Conservation (phyloP, 768 basidiomycete genomes). For the Thelephora aurantiotincta region DNA sequence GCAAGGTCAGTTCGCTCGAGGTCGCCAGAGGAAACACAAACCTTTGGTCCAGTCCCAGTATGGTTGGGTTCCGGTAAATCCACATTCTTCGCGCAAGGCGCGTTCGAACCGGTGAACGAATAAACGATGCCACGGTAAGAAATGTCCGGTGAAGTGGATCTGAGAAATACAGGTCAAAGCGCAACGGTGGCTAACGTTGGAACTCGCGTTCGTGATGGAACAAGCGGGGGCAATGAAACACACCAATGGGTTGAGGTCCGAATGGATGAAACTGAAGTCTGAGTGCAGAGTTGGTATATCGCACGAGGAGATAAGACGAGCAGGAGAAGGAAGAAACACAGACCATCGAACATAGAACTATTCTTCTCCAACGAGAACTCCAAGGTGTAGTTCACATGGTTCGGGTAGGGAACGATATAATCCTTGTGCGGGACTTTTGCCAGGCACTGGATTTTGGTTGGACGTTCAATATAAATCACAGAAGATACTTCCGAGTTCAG, state of each 20-base stretch:
- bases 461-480: too few relatives aligned
- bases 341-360: conserved; percentile 3
- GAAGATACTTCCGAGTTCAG: not conserved
- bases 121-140: conserved; percentile 17
- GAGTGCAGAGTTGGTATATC: not conserved
- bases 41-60: conserved; percentile 19
- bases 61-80: conserved; percentile 10
- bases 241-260: conserved; percentile 13
- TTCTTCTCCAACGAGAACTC: not conserved
- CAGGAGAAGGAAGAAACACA: not conserved
- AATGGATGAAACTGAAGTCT: conserved; percentile 13
- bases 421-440: not conserved
- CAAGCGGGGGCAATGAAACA: not conserved
- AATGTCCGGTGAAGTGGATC: conserved; percentile 14
- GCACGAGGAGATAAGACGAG: too few relatives aligned
- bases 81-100: conserved; percentile 11
- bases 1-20: not conserved
- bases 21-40: not conserved
- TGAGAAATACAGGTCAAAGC: not conserved
- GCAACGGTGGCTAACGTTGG: not conserved
- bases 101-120: conserved; percentile 11
- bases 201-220: not conserved
- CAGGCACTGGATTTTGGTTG: not conserved
- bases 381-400: too few relatives aligned
- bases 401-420: not conserved